Evolutionary conservation across 495 filamentous ascomycete genomes (phyloP).

Genomic region (Penicillium goetzii): DNA sequence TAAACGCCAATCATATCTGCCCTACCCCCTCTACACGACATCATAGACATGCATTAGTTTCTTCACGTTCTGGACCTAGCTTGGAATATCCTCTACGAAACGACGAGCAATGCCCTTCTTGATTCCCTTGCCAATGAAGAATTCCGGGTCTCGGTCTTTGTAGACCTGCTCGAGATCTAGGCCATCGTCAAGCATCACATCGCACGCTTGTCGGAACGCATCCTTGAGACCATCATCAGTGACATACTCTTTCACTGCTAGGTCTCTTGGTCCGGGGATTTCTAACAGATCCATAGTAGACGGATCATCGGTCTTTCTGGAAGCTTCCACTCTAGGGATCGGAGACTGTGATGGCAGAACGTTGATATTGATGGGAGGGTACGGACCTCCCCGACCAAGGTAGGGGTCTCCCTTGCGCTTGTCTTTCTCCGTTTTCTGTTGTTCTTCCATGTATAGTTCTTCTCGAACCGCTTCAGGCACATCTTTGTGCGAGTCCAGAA

Average conservation of each 20-base stretch:
- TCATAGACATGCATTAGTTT: conserved; percentile 17
- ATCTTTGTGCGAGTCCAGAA: conserved; percentile 32
- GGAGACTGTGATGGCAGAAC: conserved; percentile 5
- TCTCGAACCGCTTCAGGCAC: conserved; percentile 24
- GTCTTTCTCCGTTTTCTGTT: conserved; percentile 26
- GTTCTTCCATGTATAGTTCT: conserved; percentile 36
- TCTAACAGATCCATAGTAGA: background rate
- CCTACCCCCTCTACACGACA: conserved; percentile 9
- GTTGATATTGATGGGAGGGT: conserved; percentile 12
- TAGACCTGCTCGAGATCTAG: conserved; percentile 31
- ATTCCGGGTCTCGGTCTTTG: conserved; percentile 32
- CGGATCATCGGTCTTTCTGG: background rate
- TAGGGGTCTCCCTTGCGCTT: conserved; percentile 14
- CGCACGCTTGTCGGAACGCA: conserved; percentile 23
- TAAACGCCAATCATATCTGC: too few species aligned
- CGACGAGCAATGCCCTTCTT: conserved; percentile 31
- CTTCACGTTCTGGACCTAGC: conserved; percentile 31
- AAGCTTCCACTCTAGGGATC: background rate
- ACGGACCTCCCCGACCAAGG: conserved; percentile 10
- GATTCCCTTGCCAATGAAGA: conserved; percentile 33
- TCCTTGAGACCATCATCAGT: conserved; percentile 21
- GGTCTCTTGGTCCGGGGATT: conserved; percentile 26
- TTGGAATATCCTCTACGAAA: conserved; percentile 34
- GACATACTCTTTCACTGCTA: conserved; percentile 29
- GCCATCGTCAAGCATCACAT: conserved; percentile 21